These are phyloP conservation scores for Fusarium goolgardi DNA, from an alignment of 2,329 filamentous ascomycete genomes.

Conservation along the genomic window DNA sequence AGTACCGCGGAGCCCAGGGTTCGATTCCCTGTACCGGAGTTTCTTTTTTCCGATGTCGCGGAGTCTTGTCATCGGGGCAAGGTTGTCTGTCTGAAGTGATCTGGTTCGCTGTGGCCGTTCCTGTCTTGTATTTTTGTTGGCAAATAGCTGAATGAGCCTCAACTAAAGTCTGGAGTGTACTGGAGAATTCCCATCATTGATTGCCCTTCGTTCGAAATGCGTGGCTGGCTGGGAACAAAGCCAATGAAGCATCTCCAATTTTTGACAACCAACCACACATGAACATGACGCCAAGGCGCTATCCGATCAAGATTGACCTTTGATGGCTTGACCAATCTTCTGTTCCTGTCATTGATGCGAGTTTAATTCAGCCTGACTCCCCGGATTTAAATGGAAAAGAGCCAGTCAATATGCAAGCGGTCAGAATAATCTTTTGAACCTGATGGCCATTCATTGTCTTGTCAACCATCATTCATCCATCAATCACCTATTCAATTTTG, in stretches of 20 bases:
- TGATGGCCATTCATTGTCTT: background rate
- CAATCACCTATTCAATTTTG: background rate
- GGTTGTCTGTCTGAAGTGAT: no score
- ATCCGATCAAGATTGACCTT: background rate
- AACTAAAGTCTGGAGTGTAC: background rate
- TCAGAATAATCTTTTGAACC: background rate
- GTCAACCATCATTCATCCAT: no score
- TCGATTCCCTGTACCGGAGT: conserved; percentile 49
- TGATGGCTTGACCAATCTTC: background rate
- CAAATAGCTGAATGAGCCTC: background rate
- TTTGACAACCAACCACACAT: background rate
- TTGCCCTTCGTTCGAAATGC: no score
- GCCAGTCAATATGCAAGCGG: conserved; percentile 1
- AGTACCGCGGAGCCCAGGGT: conserved; percentile 45
- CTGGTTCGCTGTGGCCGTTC: no score
- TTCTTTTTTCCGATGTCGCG: background rate
- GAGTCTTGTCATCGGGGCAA: no score
- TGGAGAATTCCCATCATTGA: background rate
- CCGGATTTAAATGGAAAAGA: background rate
- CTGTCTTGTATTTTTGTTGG: background rate
- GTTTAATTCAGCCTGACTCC: background rate
- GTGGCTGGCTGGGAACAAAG: background rate
- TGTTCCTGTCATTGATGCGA: background rate
- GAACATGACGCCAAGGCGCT: background rate
- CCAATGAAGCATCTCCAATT: background rate